Evolutionary conservation across 768 basidiomycete species (phyloP), one percentile per base, ranked within the genome.

Genomic region (Rhizopogon roseolus): DNA sequence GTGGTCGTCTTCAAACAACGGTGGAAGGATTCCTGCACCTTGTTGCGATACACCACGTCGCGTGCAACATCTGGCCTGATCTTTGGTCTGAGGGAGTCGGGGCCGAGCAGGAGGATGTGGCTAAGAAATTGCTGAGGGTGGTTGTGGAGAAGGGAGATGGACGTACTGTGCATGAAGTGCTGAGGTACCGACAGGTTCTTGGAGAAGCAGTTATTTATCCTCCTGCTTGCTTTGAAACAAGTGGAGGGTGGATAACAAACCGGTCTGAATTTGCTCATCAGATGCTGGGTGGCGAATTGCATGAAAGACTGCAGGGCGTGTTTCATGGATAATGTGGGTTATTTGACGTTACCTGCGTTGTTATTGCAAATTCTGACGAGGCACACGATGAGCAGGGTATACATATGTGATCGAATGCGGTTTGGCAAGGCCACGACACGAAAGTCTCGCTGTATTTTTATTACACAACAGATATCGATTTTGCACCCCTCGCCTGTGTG

Each of bases 41-140:
- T 41, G 70, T 94, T 7, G 89, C 89, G 2, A 61, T 92, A 13
- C 91, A 94, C 62, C 93, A 95, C 62, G 66, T 94, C 22, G 83
- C 93, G 10, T 77, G 77, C 46, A 83, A 76, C 60, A 80, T 93
- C 27, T 93, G 91, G 91, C 76, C 72, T 3, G 88, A 90, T 63
- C 61, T 87, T 32, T 64, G 61, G 39, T 60, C 59, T n/a, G 62
- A 58, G 2, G 62, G 38, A 4, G 52, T 38, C 2, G 60, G 49
- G 5, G 54, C 50, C n/a, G 57, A 50, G 11, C 51, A 28, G 13
- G 43, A 19, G n/a, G 71, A 72, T 40, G 32, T 19, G 4, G 66
- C 66, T 19, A 49, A 43, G 51, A 81, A 75, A 58, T 62, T 90
- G 53, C 62, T 89, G 54, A 73, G 71, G 59, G 75, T 74, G 14